Base-by-base conservation (phyloP, 352 stramenopile genomes). In the Phytophthora agathidicida region DNA sequence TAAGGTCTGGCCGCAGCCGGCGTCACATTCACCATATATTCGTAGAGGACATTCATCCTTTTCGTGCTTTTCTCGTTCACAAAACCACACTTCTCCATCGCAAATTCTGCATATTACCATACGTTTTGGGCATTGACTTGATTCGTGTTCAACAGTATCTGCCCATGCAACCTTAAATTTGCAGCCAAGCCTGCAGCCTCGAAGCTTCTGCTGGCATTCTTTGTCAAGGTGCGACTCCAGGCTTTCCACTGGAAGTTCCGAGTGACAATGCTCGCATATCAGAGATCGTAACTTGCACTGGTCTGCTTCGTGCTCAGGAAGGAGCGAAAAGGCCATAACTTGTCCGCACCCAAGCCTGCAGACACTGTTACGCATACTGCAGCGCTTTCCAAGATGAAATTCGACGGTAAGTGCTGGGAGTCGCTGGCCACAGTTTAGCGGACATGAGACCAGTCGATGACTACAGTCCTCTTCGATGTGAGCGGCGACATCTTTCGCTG, bases 321-420 rank as follows among this genome's bases (percentile, higher is more conserved):
- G 66, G 14, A 60, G 36, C 1, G 71, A 6, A n/a, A 77, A 76
- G 13, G 67, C 30, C 60, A 93, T 73, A 16, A 89, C 49, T 8
- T 65, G 42, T 1, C 73, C 70, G 33, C 85, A 94, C 14, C 80
- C 80, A 17, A 93, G 79, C 5, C 75, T 68, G 26, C 85, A 93
- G 14, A 24, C 22, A 3, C 54, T 33, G 20, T 91, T 89, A 19
- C 85, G 85, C 22, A 83, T 66, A 26, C 77, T 87, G 59, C 85
- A 94, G 4, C 77, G 73, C 48, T 77, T 82, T 17, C 53, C 46
- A n/a, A 84, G 31, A 42, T 94, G 85, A 22, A 48, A 22, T 0
- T 68, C 41, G 6, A 90, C 30, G 2, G 47, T 52, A n/a, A 79
- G 56, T 0, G 56, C 62, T 8, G 72, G 56, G n/a, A 91, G 55